These are phyloP conservation scores for Apiotrichum gamsii DNA, from an alignment of 1,284 basidiomycete species.

Conservation along the genomic window DNA sequence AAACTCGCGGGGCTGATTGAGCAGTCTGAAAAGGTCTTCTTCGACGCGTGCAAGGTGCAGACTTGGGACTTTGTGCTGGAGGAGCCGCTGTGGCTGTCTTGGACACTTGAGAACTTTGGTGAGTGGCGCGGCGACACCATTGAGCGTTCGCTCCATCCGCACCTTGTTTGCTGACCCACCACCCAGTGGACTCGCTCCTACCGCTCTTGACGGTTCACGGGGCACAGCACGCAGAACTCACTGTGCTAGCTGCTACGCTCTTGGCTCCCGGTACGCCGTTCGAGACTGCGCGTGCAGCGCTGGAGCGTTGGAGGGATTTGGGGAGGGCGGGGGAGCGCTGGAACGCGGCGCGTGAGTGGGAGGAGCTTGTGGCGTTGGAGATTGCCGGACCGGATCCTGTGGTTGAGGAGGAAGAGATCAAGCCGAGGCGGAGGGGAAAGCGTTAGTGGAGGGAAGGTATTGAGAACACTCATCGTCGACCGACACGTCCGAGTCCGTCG, in stretches of 20 bases:
- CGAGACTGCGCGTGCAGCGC: constrained; percentile 31
- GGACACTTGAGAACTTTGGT: constrained; percentile 43
- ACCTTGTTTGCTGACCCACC: not conserved
- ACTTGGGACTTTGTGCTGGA: constrained; percentile 27
- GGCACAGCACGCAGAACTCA: constrained; percentile 26
- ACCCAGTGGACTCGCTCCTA: constrained; percentile 34
- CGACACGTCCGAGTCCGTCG: too few species aligned
- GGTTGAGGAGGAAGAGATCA: constrained; percentile 20
- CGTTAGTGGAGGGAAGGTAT: too few species aligned
- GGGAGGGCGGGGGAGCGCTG: constrained; percentile 32
- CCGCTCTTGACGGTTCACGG: constrained; percentile 30
- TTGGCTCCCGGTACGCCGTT: constrained; percentile 27
- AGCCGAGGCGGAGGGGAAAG: too few species aligned
- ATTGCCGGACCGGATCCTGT: constrained; percentile 21
- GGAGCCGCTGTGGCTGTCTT: constrained; percentile 40
- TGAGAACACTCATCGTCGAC: too few species aligned
- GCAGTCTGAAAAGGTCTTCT: constrained; percentile 37
- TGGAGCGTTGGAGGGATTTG: constrained; percentile 40
- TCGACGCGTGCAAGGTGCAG: constrained; percentile 33
- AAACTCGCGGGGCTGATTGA: constrained; percentile 34
- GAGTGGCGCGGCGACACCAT: not conserved
- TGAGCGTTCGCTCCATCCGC: not conserved
- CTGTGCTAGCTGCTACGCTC: constrained; percentile 18
- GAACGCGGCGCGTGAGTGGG: constrained; percentile 36
- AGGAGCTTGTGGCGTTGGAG: constrained; percentile 37